phyloP scores from a whole-genome alignment of 2,329 filamentous ascomycete genomes.

The Fusarium pseudocircinatum region DNA sequence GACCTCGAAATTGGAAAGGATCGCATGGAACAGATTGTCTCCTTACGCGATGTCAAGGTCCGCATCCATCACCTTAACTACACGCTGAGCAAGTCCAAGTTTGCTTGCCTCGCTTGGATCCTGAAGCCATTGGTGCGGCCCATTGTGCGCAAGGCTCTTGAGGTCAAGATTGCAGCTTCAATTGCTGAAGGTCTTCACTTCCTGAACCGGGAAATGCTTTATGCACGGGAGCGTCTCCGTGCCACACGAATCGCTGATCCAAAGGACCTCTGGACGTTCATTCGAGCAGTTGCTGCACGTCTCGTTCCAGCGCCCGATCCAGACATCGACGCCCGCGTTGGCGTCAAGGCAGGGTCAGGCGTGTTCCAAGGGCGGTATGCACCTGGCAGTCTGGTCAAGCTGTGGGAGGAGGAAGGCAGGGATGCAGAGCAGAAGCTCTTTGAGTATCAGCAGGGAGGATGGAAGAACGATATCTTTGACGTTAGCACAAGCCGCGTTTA shows the following conservation, averaged over 20 bases:
- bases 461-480: slow-evolving; percentile 87
- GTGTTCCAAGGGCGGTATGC: slow-evolving; percentile 88
- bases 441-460: slow-evolving; percentile 76
- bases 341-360: slow-evolving; percentile 66
- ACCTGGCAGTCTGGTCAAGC: slow-evolving; percentile 85
- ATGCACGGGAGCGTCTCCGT: slow-evolving; percentile 84
- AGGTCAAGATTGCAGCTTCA: slow-evolving; percentile 77
- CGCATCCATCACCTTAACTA: slow-evolving; percentile 89
- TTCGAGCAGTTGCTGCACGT: slow-evolving; percentile 82
- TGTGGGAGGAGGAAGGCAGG: slow-evolving; percentile 86
- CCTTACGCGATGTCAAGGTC: slow-evolving; percentile 78
- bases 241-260: slow-evolving; percentile 85
- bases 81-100: slow-evolving; percentile 76
- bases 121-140: slow-evolving; percentile 86
- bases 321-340: slow-evolving; percentile 78
- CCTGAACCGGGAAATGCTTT: slow-evolving; percentile 86
- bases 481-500: slow-evolving; percentile 50
- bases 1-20: slow-evolving; percentile 86
- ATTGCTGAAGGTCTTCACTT: slow-evolving; percentile 76
- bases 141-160: slow-evolving; percentile 80
- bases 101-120: slow-evolving; percentile 82
- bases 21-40: slow-evolving; percentile 81
- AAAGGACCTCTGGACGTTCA: slow-evolving; percentile 81
- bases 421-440: slow-evolving; percentile 78
- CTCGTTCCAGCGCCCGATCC: slow-evolving; percentile 77